Conservation (phyloP, 257 asterid genomes). For the Plectranthus barbatus region DNA sequence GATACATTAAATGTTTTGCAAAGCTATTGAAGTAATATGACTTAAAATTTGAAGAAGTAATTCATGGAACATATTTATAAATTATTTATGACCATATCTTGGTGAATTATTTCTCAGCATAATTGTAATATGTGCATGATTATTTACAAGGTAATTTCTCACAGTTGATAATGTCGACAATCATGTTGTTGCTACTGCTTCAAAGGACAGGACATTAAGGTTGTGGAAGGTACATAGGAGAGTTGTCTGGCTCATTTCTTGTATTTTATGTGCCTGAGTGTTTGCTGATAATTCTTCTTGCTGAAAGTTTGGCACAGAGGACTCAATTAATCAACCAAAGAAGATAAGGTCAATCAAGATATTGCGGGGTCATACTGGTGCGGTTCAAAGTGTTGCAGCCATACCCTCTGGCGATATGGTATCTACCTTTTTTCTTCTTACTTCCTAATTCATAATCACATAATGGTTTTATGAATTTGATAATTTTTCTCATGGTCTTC, state of each 20-base stretch:
- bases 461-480: not conserved
- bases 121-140: not conserved
- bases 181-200: conserved; percentile 80
- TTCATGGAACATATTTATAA: not conserved
- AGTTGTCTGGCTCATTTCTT: conserved; percentile 11
- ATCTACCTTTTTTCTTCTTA: conserved; percentile 11
- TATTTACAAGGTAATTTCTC: conserved; percentile 7
- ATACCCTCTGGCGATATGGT: conserved; percentile 78
- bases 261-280: not conserved
- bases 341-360: conserved; percentile 50
- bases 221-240: conserved; percentile 71
- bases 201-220: conserved; percentile 82
- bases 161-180: conserved; percentile 29
- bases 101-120: not conserved
- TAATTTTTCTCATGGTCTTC: conserved; percentile 12
- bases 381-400: conserved; percentile 75
- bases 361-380: conserved; percentile 73
- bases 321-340: conserved; percentile 41
- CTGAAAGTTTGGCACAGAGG: conserved; percentile 58
- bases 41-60: not conserved
- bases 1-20: not conserved
- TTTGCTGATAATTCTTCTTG: conserved; percentile 17
- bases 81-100: not conserved
- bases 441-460: not conserved
- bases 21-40: not conserved